A percentile compares a stretch with the other conserved stretches of the same genome.
Conservation (phyloP, 2,329 filamentous ascomycete genomes). For the Trichoderma harzianum region DNA sequence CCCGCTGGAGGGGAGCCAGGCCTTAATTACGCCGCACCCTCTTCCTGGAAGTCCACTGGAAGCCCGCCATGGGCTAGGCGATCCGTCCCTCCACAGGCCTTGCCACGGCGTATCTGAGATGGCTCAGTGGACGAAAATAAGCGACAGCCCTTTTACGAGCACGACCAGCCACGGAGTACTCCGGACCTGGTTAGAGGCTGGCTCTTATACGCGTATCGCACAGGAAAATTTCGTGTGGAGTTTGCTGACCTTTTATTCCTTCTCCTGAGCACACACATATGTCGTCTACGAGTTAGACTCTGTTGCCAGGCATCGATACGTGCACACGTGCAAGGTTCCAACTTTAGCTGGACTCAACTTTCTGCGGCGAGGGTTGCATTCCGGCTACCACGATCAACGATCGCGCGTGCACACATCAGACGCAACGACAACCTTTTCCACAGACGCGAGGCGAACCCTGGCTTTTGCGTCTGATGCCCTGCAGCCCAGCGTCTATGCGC, state of each 20-base stretch:
- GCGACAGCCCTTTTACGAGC: not conserved
- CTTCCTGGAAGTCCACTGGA: not conserved
- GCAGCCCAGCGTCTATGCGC: not conserved
- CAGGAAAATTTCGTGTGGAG: not conserved
- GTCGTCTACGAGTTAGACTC: not conserved
- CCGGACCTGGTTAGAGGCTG: slow-evolving; percentile 1
- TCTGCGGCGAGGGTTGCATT: not conserved
- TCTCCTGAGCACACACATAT: not conserved
- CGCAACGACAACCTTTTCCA: not conserved
- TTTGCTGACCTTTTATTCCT: not conserved
- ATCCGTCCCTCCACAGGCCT: slow-evolving; percentile 10
- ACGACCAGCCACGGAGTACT: not conserved
- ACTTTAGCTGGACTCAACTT: not conserved
- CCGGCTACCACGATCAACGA: not conserved
- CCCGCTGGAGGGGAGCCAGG: not conserved
- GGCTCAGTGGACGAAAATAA: not conserved
- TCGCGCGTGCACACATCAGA: not conserved
- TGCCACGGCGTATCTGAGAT: not conserved
- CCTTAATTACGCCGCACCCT: not conserved
- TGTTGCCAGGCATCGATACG: not conserved
- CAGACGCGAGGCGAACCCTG: not conserved
- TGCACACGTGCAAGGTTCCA: not conserved
- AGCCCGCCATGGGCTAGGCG: not conserved
- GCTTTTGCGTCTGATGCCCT: not conserved
- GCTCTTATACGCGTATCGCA: slow-evolving; percentile 1